Conservation (phyloP, 495 filamentous ascomycete genomes). For the Talaromyces wortmannii region DNA sequence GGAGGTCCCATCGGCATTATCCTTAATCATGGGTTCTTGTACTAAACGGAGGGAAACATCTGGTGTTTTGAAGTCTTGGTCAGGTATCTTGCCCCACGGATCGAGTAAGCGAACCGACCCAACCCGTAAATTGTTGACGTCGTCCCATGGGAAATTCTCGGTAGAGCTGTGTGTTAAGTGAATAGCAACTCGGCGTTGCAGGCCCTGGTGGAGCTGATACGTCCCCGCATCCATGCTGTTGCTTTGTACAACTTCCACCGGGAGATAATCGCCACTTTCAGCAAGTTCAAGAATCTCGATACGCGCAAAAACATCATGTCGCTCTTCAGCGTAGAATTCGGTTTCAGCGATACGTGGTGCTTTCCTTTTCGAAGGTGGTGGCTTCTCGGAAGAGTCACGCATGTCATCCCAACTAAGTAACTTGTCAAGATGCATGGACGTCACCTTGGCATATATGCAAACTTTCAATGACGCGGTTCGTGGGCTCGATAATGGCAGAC, state of each 20-base stretch:
- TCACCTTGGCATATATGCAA: slow-evolving; percentile 90
- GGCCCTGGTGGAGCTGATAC: slow-evolving; percentile 91
- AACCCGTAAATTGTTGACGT: slow-evolving; percentile 66
- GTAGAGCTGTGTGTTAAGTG: slow-evolving; percentile 84
- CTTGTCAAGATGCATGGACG: slow-evolving; percentile 92
- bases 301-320: slow-evolving; percentile 85
- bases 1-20: slow-evolving; percentile 87
- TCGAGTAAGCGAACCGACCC: slow-evolving; percentile 79
- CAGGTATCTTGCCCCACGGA: slow-evolving; percentile 74
- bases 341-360: slow-evolving; percentile 75
- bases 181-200: slow-evolving; percentile 84
- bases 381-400: slow-evolving; percentile 53
- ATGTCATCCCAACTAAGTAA: slow-evolving; percentile 99
- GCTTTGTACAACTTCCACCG: slow-evolving; percentile 86
- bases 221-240: slow-evolving; percentile 75
- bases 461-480: slow-evolving; percentile 70
- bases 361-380: slow-evolving; percentile 51
- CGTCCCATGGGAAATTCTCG: slow-evolving; percentile 78
- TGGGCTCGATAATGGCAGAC: slow-evolving; percentile 79
- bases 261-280: slow-evolving; percentile 83
- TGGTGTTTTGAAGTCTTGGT: slow-evolving; percentile 59
- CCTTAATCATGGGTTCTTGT: slow-evolving; percentile 64
- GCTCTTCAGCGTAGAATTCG: slow-evolving; percentile 87
- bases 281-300: slow-evolving; percentile 85
- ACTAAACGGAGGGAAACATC: slow-evolving; percentile 74